A percentile compares a stretch with the other conserved stretches of the same genome.
phyloP scores from a whole-genome alignment of 345 rosid genomes.

The Euphorbia pulcherrima region DNA sequence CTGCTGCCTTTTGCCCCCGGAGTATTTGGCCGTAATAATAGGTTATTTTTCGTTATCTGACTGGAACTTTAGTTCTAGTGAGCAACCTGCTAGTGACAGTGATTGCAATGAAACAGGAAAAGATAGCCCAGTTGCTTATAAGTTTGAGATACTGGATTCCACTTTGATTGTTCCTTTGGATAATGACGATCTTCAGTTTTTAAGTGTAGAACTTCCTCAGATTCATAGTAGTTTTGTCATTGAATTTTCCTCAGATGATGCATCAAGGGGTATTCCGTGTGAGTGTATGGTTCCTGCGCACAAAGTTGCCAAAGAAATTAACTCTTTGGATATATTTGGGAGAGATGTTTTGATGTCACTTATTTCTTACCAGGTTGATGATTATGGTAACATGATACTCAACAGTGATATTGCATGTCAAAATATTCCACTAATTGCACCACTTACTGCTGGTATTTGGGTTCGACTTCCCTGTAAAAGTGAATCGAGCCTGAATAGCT shows the following conservation, averaged over 20 bases:
- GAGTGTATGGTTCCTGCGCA: slow-evolving; percentile 46
- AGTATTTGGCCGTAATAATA: slow-evolving; percentile 67
- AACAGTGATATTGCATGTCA: slow-evolving; percentile 28
- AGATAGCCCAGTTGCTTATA: slow-evolving; percentile 40
- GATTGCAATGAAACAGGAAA: slow-evolving; percentile 20
- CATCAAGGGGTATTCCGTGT: slow-evolving; percentile 49
- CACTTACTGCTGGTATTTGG: slow-evolving; percentile 68
- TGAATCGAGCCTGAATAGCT: slow-evolving; percentile 22
- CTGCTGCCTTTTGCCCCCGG: slow-evolving; percentile 66
- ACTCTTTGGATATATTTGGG: slow-evolving; percentile 66
- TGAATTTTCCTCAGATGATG: slow-evolving; percentile 37
- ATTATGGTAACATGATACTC: slow-evolving; percentile 22
- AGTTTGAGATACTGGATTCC: slow-evolving; percentile 74
- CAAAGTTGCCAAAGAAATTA: slow-evolving; percentile 38
- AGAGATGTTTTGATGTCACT: slow-evolving; percentile 52
- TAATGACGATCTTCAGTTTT: slow-evolving; percentile 40
- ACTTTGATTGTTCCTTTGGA: slow-evolving; percentile 53
- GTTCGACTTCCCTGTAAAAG: slow-evolving; percentile 59
- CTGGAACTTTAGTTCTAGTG: slow-evolving; percentile 48
- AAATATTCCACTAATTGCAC: slow-evolving; percentile 45
- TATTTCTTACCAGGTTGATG: slow-evolving; percentile 41
- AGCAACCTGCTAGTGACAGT: slow-evolving; percentile 33
- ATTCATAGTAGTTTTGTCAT: slow-evolving; percentile 44
- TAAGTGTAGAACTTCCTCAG: slow-evolving; percentile 55
- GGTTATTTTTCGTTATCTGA: slow-evolving; percentile 84